These are phyloP conservation scores for Botrytis medusae DNA, from an alignment of 2,329 filamentous ascomycete species.

Conservation along the genomic window DNA sequence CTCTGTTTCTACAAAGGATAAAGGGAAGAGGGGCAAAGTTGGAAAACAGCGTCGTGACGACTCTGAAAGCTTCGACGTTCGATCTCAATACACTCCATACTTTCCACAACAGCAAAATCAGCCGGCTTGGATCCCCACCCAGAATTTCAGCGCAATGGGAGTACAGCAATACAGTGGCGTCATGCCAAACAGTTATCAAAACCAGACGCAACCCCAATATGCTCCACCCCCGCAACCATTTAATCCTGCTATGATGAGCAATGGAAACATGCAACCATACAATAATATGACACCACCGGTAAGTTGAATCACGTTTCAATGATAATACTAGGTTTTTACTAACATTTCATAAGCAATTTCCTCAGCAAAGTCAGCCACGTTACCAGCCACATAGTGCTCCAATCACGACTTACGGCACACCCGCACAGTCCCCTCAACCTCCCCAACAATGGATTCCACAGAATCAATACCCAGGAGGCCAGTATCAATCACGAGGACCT, in stretches of 20 bases:
- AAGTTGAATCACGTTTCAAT: conserved; percentile 11
- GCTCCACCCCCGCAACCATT: conserved; percentile 39
- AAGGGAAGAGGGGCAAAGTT: conserved; percentile 68
- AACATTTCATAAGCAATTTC: conserved; percentile 35
- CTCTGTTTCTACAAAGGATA: conserved; percentile 81
- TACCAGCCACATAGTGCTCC: conserved; percentile 39
- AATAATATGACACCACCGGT: conserved; percentile 37
- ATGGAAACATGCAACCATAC: conserved; percentile 44
- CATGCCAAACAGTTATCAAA: conserved; percentile 41
- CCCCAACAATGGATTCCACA: conserved; percentile 38
- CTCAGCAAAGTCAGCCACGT: conserved; percentile 35
- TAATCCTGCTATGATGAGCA: conserved; percentile 34
- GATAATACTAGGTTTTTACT: conserved; percentile 8
- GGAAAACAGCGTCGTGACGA: conserved; percentile 62
- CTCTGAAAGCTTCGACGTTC: conserved; percentile 63
- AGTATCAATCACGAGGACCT: conserved; percentile 36
- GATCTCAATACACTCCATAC: conserved; percentile 68
- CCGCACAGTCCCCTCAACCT: conserved; percentile 37
- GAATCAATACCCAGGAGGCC: conserved; percentile 33
- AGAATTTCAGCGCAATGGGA: conserved; percentile 54
- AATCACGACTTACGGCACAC: conserved; percentile 39
- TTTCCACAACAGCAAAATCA: conserved; percentile 58
- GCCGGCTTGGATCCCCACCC: conserved; percentile 55
- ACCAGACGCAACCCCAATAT: conserved; percentile 45
- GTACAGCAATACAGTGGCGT: conserved; percentile 49